Evolutionary conservation across 2,329 filamentous ascomycete genomes (phyloP).

Genomic region (Pseudopyricularia cyperi): DNA sequence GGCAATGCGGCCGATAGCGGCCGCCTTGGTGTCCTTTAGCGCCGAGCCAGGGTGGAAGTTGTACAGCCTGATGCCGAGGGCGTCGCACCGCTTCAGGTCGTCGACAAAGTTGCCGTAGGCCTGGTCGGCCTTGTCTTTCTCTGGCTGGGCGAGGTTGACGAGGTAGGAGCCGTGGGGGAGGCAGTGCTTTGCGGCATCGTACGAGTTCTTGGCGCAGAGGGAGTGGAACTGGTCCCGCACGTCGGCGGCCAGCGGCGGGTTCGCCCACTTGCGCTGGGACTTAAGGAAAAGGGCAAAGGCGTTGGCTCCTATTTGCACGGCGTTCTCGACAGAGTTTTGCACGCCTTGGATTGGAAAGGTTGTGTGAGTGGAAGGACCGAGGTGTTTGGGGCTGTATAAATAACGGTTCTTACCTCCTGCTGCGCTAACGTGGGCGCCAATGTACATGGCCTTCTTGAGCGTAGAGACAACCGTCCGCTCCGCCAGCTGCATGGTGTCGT

Average conservation of each 20-base stretch:
- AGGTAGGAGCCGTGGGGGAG: conserved; percentile 94
- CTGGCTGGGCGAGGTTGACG: conserved; percentile 83
- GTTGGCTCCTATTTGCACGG: conserved; percentile 74
- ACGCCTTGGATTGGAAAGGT: conserved; percentile 54
- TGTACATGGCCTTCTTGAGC: conserved; percentile 59
- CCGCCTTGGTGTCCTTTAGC: conserved; percentile 50
- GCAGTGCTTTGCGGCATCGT: conserved; percentile 58
- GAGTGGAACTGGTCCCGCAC: conserved; percentile 57
- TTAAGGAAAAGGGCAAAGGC: conserved; percentile 93
- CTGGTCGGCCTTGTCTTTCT: conserved; percentile 67
- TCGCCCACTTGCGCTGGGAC: conserved; percentile 89
- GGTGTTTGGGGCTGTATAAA: neutral
- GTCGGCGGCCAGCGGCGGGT: conserved; percentile 59
- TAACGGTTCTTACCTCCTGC: conserved; percentile 54
- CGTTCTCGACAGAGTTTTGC: conserved; percentile 74
- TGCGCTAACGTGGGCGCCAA: conserved; percentile 84
- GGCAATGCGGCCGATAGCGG: conserved; percentile 69
- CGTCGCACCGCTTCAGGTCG: conserved; percentile 74
- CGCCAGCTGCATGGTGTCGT: conserved; percentile 48
- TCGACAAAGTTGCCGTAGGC: conserved; percentile 80
- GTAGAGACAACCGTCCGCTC: conserved; percentile 50
- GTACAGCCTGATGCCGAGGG: conserved; percentile 79
- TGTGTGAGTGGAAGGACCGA: neutral
- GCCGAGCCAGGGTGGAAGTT: conserved; percentile 94
- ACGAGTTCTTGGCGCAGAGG: conserved; percentile 54